Evolutionary conservation across 495 filamentous ascomycete genomes (phyloP).

Genomic region (Hypoxylon fragiforme): DNA sequence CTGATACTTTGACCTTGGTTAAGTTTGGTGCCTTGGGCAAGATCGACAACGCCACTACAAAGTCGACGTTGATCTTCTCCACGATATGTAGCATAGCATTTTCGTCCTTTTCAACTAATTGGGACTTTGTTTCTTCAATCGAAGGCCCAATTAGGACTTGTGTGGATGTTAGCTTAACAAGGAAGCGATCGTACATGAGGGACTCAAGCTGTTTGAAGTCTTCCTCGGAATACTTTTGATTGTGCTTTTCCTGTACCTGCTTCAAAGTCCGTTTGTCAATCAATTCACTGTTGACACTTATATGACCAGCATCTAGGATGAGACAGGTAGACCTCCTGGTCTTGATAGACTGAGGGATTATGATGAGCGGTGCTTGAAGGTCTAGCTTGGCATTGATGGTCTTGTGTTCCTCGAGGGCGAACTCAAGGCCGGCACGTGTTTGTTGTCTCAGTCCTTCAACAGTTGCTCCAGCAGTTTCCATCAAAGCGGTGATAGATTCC

Average conservation of each 20-base stretch:
- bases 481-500: slow-evolving; percentile 92
- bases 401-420: slow-evolving; percentile 95
- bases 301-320: slow-evolving; percentile 94
- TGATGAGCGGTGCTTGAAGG: slow-evolving; percentile 92
- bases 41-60: slow-evolving; percentile 88
- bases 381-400: slow-evolving; percentile 95
- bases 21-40: slow-evolving; percentile 91
- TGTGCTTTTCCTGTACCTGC: slow-evolving; percentile 89
- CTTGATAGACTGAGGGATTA: slow-evolving; percentile 90
- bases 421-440: slow-evolving; percentile 92
- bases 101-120: slow-evolving; percentile 70
- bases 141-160: slow-evolving; percentile 96
- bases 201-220: slow-evolving; percentile 85
- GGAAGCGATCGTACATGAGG: slow-evolving; percentile 94
- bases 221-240: slow-evolving; percentile 81
- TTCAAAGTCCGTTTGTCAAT: slow-evolving; percentile 86
- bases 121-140: slow-evolving; percentile 84
- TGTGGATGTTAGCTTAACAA: slow-evolving; percentile 87
- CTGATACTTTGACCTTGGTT: slow-evolving; percentile 88
- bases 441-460: slow-evolving; percentile 93
- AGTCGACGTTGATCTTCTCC: slow-evolving; percentile 95
- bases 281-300: slow-evolving; percentile 88
- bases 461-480: slow-evolving; percentile 93
- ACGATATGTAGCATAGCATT: slow-evolving; percentile 83
- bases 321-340: slow-evolving; percentile 78